Percentiles rank a stretch among this genome's conserved stretches.
Evolutionary conservation across 768 basidiomycete genomes (phyloP).

Genomic region (Stropharia rugosoannulata): DNA sequence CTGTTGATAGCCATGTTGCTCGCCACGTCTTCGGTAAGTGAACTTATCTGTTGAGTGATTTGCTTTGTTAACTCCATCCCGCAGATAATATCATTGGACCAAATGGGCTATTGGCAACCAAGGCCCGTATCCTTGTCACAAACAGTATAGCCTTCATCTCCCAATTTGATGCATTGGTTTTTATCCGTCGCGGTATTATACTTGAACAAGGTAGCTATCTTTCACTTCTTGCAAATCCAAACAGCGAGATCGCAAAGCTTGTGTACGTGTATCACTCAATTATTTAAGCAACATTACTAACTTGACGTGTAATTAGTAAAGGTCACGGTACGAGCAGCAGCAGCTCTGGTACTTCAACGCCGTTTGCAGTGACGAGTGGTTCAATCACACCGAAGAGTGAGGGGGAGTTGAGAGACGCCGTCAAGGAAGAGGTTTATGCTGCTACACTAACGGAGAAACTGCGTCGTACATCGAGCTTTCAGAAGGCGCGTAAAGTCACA

Average conservation of each 20-base stretch:
- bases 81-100: constrained; percentile 86
- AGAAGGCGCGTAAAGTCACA: constrained; percentile 50
- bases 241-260: constrained; percentile 71
- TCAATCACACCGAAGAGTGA: constrained; percentile 31
- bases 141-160: constrained; percentile 84
- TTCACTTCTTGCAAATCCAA: constrained; percentile 54
- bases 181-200: constrained; percentile 80
- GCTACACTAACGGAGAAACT: constrained; percentile 54
- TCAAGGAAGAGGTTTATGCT: constrained; percentile 23
- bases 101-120: constrained; percentile 74
- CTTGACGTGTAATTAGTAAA: constrained; percentile 25
- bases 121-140: constrained; percentile 84
- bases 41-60: not conserved
- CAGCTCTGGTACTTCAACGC: constrained; percentile 53
- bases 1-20: constrained; percentile 85
- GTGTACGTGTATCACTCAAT: constrained; percentile 46
- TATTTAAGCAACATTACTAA: not conserved
- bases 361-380: constrained; percentile 40
- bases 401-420: constrained; percentile 12
- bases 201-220: constrained; percentile 72
- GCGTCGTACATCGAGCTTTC: constrained; percentile 54
- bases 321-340: constrained; percentile 43
- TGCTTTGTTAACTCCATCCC: not conserved
- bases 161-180: constrained; percentile 72
- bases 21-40: constrained; percentile 76